These are phyloP conservation scores for Pythium dissotocum DNA, from an alignment of 352 stramenopile species.

Conservation along the genomic window DNA sequence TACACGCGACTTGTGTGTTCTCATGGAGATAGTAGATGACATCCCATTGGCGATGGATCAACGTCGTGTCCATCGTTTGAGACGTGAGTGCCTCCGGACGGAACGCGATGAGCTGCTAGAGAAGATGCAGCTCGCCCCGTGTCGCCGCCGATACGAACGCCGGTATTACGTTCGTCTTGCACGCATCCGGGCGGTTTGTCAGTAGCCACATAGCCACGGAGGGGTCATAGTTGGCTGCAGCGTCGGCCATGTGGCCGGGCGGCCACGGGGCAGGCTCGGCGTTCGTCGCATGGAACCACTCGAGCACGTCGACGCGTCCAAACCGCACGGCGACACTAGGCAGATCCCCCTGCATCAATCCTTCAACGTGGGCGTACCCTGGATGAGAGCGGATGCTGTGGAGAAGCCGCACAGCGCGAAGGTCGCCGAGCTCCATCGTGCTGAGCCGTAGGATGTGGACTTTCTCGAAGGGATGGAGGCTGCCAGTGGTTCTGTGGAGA, in stretches of 20 bases:
- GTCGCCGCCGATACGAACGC: neutral
- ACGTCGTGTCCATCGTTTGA: neutral
- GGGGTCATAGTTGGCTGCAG: neutral
- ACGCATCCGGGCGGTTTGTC: neutral
- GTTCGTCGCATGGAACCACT: neutral
- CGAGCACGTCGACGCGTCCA: neutral
- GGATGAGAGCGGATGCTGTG: neutral
- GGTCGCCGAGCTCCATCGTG: neutral
- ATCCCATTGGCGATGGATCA: neutral
- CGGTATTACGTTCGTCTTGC: neutral
- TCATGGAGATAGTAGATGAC: neutral
- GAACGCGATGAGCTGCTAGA: neutral
- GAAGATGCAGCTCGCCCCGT: neutral
- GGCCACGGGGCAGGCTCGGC: neutral
- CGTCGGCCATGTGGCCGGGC: neutral
- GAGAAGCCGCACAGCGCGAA: neutral
- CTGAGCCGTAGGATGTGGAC: neutral
- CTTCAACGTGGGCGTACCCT: neutral
- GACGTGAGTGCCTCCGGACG: neutral
- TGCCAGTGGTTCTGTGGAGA: neutral
- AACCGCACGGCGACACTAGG: neutral
- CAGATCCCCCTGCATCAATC: neutral
- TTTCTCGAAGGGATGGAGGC: neutral
- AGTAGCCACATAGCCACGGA: neutral
- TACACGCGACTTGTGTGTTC: slow-evolving; percentile 1